These are phyloP conservation scores for Aegilops bicornis DNA, from an alignment of 176 grass and related monocot species.

Conservation along the genomic window DNA sequence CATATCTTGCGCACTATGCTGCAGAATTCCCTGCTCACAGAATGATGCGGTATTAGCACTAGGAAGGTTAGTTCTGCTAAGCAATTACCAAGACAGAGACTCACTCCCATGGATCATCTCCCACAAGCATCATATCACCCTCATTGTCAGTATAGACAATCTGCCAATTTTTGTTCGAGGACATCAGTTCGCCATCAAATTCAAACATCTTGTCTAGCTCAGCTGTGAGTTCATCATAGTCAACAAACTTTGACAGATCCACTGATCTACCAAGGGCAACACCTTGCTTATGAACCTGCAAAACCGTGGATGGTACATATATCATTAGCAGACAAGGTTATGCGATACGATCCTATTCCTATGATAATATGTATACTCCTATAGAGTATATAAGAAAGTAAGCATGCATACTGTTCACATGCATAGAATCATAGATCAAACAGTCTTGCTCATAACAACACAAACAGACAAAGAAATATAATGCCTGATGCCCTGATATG, in stretches of 20 bases:
- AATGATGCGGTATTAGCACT: neutral
- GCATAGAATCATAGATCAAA: neutral
- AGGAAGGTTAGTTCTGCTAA: neutral
- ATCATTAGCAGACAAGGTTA: neutral
- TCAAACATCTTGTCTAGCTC: conserved; percentile 97
- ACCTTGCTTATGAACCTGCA: conserved; percentile 97
- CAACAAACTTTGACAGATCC: conserved; percentile 82
- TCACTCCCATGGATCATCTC: conserved; percentile 94
- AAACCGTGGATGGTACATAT: neutral
- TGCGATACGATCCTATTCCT: neutral
- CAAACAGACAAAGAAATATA: neutral
- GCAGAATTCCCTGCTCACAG: conserved; percentile 80
- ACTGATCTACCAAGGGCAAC: conserved; percentile 93
- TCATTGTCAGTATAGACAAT: conserved; percentile 92
- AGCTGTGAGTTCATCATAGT: conserved; percentile 57
- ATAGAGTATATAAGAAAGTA: neutral
- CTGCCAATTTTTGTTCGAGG: conserved; percentile 70
- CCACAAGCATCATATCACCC: conserved; percentile 98
- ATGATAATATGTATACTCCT: neutral
- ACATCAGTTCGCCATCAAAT: conserved; percentile 70
- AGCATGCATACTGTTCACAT: neutral
- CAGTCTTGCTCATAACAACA: neutral
- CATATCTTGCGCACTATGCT: conserved; percentile 87
- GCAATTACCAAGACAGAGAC: conserved; percentile 10
- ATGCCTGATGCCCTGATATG: neutral